Evolutionary conservation across 2,329 filamentous ascomycete species (phyloP), one percentile per base, ranked within the genome.

Genomic region (Monosporascus sp.): DNA sequence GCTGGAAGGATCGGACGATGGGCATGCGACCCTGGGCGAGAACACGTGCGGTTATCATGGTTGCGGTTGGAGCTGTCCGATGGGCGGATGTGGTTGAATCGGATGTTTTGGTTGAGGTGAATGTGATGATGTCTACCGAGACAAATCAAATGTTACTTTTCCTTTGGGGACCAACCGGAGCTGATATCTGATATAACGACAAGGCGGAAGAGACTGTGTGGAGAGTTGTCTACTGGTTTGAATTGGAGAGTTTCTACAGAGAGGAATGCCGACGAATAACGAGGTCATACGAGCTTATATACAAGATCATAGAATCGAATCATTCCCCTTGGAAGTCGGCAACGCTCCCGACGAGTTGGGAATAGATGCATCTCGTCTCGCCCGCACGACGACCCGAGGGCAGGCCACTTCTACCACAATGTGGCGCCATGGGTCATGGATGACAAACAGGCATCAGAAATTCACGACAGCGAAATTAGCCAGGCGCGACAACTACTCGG

Each of bases 1-100:
- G 58, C 69, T 72, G 70, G 50, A 72, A 70, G 35, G 63, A 62
- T 48, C 70, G 67, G 48, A 66, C 68, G 49, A 70, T 65, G 55
- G 43, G 43, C 43, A 46, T 46, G 22, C 43, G 43, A 15, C 22
- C 43, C 43, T 31, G 43, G 15, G 43, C 43, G 43, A 46, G 43
- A 25, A 9, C 15, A 8, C 43, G 43, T 25, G 43, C 43, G 14
- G 43, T 3, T 17, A 46, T 14, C 43, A 46, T 46, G 24, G 6
- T 41, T 18, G 38, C 38, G 17, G 38, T 41, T 18, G 38, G 38
- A n/a, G 17, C 18, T 35, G 9, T 35, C 31, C 31, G 11, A 35
- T 35, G 31, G 31, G 11, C 31, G 11, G 31, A 11, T 35, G 9
- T 35, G 4, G 31, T 35, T 35, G 31, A 35, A 35, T 35, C 31